Base-by-base conservation (phyloP, 208 protist genomes). In the Crithidia mellificae region DNA sequence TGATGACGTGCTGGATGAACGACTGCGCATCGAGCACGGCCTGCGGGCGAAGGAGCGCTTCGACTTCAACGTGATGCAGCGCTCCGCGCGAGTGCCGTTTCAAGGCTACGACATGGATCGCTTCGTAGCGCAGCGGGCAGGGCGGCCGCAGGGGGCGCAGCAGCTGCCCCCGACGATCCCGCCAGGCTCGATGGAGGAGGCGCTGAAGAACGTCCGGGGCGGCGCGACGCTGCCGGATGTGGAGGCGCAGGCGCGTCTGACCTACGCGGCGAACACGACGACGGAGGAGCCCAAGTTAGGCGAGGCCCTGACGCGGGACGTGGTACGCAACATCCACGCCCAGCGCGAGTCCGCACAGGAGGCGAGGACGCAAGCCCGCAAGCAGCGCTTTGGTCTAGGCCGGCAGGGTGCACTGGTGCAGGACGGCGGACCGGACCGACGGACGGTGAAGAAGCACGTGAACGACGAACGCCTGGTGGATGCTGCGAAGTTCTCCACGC, bases 401-500 rank as follows among this genome's bases (percentile, higher is more conserved):
- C 82, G 91, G 25, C 88, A 94, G 53, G 82, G 84, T 3, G 77
- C 88, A 12, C 78, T 96, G n/a, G 89, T 95, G 63, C 87, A 93
- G 71, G 91, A 96, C 65, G 85, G 79, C 29, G 91, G 91, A 1
- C 91, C 91, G 12, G 91, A 96, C 65, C 54, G 80, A 30, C 88
- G 91, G 6, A 78, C 65, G 44, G 44, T 91, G 43, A 79, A 87
- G 75, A 83, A 83, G 61, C 83, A 93, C 72, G 84, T 67, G 7
- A 92, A 95, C 70, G 91, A 96, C 59, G 91, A 96, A 72, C 85
- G 89, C n/a, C 71, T 95, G 20, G 24, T 94, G 15, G 80, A 93
- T 59, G 91, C 91, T 5, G 68, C 85, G 68, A 27, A 63, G 17
- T 96, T 93, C 68, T 32, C 58, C 12, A 47, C 63, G 3, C 68